Conservation (phyloP, 108 stramenopile species). For the Parmales sp. region DNA sequence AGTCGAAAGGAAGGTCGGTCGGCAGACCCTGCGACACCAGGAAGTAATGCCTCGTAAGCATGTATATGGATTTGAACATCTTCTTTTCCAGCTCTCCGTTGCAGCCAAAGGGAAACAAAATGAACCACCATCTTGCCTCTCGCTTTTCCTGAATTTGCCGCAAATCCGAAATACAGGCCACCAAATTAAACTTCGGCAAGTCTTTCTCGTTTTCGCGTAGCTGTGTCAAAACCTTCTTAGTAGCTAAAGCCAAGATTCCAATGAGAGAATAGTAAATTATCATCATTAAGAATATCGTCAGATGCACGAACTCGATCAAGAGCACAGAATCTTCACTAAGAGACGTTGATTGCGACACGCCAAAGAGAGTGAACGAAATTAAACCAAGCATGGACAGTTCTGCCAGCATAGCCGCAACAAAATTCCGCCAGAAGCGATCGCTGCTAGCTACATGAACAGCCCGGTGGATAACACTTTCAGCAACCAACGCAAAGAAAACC, state of each 20-base stretch:
- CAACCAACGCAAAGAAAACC: neutral
- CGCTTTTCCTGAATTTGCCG: neutral
- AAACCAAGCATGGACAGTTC: conserved; percentile 9
- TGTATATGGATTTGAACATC: neutral
- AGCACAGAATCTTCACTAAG: neutral
- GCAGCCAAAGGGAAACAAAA: neutral
- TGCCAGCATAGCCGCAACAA: neutral
- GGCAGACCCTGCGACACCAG: neutral
- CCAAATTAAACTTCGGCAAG: neutral
- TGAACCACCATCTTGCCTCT: neutral
- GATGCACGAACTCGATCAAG: conserved; percentile 4
- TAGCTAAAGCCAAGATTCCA: neutral
- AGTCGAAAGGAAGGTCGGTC: conserved; percentile 1
- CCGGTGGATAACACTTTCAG: neutral
- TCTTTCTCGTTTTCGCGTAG: neutral
- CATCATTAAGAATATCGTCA: conserved; percentile 8
- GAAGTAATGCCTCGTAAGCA: neutral
- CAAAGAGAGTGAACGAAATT: conserved; percentile 2
- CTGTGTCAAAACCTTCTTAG: neutral
- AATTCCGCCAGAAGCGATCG: conserved; percentile 7
- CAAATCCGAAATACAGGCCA: neutral
- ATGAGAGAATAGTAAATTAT: neutral
- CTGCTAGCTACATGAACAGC: neutral
- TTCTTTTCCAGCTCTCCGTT: neutral
- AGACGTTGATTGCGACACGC: neutral